Base-by-base conservation (phyloP, 1,139 yeast species). In the Hyphopichia burtonii region DNA sequence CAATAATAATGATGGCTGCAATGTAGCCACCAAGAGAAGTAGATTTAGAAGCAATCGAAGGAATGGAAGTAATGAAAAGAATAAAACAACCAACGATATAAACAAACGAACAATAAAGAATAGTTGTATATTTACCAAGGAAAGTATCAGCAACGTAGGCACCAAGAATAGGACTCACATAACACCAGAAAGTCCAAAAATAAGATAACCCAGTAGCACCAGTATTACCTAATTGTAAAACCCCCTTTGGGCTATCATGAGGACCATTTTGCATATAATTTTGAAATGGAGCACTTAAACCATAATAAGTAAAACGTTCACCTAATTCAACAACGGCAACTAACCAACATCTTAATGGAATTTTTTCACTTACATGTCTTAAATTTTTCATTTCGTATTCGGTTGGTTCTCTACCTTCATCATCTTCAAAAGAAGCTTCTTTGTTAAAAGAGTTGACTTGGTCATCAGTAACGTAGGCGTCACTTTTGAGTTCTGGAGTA, bases 231-330 rank as follows among this genome's bases (percentile, higher is more conserved):
- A 83, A 71, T 35, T 74, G 75, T 49, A 86, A 73, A 14, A 82
- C 80, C 59, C 95, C 94, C 25, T 69, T 66, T 35, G 80, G 81
- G 37, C 67, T 66, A 44, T 66, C 73, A 41, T 59, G 46, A 18
- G 76, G 75, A 27, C 65, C 59, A 47, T 73, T 60, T 62, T 84
- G 89, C 82, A 86, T 83, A 61, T 86, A 86, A 66, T 87, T 86
- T 63, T 82, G 85, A 68, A 86, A 81, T 17, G 89, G 85, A 47
- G 87, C 85, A 39, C 83, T 74, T 44, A 86, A 70, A 56, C 95
- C 94, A 55, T 86, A 87, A 71, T 82, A 87, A n/a, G 93, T 76
- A 61, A 87, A 87, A 54, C 96, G 78, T 64, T 87, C 96, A 34
- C 91, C 81, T 50, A 87, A 78, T 63, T 87, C 96, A 34, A 87